Conservation (phyloP, 352 stramenopile genomes). For the Plasmopara muralis region DNA sequence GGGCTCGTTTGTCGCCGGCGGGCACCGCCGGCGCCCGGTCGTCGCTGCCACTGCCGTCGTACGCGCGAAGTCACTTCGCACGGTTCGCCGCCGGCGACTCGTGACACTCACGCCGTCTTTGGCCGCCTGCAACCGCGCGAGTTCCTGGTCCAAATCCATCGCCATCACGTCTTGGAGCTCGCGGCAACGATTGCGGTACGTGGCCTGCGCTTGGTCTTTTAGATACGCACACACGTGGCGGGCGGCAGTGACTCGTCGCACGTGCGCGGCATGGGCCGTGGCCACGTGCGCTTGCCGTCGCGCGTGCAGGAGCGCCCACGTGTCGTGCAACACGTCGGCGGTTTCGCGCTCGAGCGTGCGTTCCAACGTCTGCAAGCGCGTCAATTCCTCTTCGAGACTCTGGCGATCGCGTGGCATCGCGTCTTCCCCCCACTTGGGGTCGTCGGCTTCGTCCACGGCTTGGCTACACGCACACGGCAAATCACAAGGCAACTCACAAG, state of each 20-base stretch:
- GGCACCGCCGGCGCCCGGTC: too few relatives aligned
- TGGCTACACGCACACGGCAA: slow-evolving; percentile 7
- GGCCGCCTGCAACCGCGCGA: slow-evolving; percentile 42
- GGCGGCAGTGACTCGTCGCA: slow-evolving; percentile 23
- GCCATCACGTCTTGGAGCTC: slow-evolving; percentile 49
- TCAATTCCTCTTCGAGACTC: slow-evolving; percentile 28
- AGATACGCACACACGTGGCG: slow-evolving; percentile 37
- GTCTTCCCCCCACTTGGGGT: slow-evolving; percentile 12
- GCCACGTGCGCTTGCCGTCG: slow-evolving; percentile 18
- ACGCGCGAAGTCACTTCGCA: slow-evolving; percentile 13
- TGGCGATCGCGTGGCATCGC: slow-evolving; percentile 16
- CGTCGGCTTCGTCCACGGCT: background rate
- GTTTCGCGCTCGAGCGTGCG: slow-evolving; percentile 24
- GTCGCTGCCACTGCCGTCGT: too few relatives aligned
- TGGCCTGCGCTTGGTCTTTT: slow-evolving; percentile 27
- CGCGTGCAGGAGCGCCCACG: slow-evolving; percentile 22
- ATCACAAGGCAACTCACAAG: background rate
- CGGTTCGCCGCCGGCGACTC: slow-evolving; percentile 39
- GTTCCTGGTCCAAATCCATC: slow-evolving; percentile 44
- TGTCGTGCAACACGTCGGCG: slow-evolving; percentile 31
- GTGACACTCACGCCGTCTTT: slow-evolving; percentile 63
- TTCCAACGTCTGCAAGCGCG: slow-evolving; percentile 21
- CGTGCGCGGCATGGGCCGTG: slow-evolving; percentile 24
- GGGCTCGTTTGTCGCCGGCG: too few relatives aligned
- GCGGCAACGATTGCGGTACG: slow-evolving; percentile 37